These are phyloP conservation scores for Lepiota venenata DNA, from an alignment of 768 basidiomycete genomes.

Conservation along the genomic window DNA sequence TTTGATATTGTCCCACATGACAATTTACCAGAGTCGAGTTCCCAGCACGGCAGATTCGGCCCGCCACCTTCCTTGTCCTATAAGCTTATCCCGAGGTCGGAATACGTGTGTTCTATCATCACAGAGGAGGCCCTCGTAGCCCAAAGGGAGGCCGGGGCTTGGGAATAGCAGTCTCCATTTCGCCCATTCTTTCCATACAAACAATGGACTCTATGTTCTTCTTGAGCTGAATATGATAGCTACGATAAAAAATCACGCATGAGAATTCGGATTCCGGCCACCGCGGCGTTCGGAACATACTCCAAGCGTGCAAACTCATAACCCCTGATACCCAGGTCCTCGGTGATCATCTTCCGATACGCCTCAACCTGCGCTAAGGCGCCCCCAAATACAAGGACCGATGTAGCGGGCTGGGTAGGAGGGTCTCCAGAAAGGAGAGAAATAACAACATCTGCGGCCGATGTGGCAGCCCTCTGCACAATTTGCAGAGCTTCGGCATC, in stretches of 20 bases:
- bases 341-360: slow-evolving; percentile 15
- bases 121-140: slow-evolving; percentile 2
- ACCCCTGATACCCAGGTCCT: slow-evolving; percentile 12
- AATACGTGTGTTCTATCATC: neutral
- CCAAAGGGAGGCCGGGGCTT: neutral
- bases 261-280: slow-evolving; percentile 3
- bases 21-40: neutral
- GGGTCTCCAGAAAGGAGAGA: slow-evolving; percentile 7
- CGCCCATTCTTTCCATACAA: neutral
- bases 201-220: neutral
- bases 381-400: slow-evolving; percentile 22
- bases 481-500: slow-evolving; percentile 21
- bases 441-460: slow-evolving; percentile 15
- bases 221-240: neutral
- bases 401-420: slow-evolving; percentile 7
- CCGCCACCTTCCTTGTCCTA: neutral
- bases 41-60: neutral
- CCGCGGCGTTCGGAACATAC: slow-evolving; percentile 17
- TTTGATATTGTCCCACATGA: slow-evolving; percentile 16
- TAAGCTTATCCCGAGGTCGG: slow-evolving; percentile 4
- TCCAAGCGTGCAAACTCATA: slow-evolving; percentile 17
- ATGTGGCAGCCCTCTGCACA: slow-evolving; percentile 14
- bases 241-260: slow-evolving; percentile 4
- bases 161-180: neutral
- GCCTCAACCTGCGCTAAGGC: slow-evolving; percentile 18